These are phyloP conservation scores for Pythium aquatile DNA, from an alignment of 352 stramenopile genomes.

Conservation along the genomic window DNA sequence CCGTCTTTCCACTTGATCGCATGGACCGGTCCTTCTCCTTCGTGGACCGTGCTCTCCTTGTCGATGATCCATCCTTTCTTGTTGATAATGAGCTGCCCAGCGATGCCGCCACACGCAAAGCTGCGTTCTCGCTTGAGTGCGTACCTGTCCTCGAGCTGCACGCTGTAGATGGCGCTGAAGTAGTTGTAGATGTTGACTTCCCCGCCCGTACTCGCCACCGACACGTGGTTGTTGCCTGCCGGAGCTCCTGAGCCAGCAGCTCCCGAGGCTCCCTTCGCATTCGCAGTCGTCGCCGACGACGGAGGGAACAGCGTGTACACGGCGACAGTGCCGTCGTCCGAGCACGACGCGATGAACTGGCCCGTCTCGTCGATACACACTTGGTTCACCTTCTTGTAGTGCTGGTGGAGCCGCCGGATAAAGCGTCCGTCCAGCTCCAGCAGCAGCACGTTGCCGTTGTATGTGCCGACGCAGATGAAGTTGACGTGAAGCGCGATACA, in stretches of 20 bases:
- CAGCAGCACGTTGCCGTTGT: slow-evolving; percentile 78
- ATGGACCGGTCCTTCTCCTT: slow-evolving; percentile 80
- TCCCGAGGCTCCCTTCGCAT: slow-evolving; percentile 29
- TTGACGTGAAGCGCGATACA: slow-evolving; percentile 82
- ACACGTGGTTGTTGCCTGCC: slow-evolving; percentile 32
- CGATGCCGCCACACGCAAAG: slow-evolving; percentile 79
- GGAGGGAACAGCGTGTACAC: slow-evolving; percentile 72
- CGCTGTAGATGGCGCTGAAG: slow-evolving; percentile 78
- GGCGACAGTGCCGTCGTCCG: slow-evolving; percentile 79
- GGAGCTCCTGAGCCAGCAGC: slow-evolving; percentile 20
- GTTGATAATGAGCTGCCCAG: slow-evolving; percentile 82
- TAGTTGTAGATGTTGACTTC: slow-evolving; percentile 91
- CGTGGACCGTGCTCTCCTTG: slow-evolving; percentile 82
- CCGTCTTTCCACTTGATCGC: slow-evolving; percentile 78
- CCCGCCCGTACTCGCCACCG: slow-evolving; percentile 62
- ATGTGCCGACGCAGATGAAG: slow-evolving; percentile 74
- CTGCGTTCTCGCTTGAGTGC: slow-evolving; percentile 77
- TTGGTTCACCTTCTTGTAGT: slow-evolving; percentile 88
- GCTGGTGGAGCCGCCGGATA: slow-evolving; percentile 78
- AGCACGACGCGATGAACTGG: slow-evolving; percentile 84
- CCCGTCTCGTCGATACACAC: slow-evolving; percentile 84
- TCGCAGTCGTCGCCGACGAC: slow-evolving; percentile 15
- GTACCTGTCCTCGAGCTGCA: slow-evolving; percentile 78
- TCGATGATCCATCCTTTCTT: slow-evolving; percentile 88
- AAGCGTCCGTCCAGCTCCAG: slow-evolving; percentile 75